A percentile compares a stretch with the other conserved stretches of the same genome.
Evolutionary conservation across 2,329 filamentous ascomycete genomes (phyloP).

Genomic region (Akanthomyces lecanii): DNA sequence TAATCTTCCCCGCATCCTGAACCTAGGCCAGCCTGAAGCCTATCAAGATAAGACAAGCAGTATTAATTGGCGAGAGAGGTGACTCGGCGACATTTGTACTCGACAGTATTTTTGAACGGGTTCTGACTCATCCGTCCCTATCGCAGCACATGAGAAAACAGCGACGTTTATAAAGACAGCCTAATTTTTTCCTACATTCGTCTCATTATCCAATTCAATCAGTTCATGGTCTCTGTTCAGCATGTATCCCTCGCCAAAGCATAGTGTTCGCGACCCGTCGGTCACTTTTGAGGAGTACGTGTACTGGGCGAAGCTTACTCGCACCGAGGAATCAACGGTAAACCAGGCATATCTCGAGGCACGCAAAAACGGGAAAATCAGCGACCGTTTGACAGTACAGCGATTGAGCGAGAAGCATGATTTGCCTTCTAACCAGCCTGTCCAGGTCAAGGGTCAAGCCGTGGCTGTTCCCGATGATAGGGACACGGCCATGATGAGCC

Average conservation of each 20-base stretch:
- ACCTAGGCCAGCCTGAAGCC: neutral
- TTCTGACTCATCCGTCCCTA: no score
- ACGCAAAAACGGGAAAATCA: neutral
- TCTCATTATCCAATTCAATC: no score
- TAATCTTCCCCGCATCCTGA: neutral
- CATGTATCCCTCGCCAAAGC: neutral
- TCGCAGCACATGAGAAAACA: no score
- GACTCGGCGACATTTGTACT: no score
- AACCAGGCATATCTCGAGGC: neutral
- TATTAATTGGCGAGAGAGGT: no score
- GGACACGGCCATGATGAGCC: neutral
- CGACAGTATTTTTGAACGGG: no score
- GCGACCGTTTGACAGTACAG: neutral
- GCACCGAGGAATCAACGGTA: conserved; percentile 18
- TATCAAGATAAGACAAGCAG: no score
- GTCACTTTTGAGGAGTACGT: conserved; percentile 22
- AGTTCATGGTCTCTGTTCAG: neutral
- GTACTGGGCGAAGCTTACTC: conserved; percentile 22
- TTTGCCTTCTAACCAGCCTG: neutral
- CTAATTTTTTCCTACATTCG: no score
- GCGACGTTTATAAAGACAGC: no score
- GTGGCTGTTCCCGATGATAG: neutral
- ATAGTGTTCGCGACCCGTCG: neutral
- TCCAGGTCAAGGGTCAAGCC: no score
- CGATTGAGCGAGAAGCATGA: neutral